Evolutionary conservation across 768 basidiomycete genomes (phyloP), one percentile per base, ranked within the genome.

Genomic region (Boletus bicolor): DNA sequence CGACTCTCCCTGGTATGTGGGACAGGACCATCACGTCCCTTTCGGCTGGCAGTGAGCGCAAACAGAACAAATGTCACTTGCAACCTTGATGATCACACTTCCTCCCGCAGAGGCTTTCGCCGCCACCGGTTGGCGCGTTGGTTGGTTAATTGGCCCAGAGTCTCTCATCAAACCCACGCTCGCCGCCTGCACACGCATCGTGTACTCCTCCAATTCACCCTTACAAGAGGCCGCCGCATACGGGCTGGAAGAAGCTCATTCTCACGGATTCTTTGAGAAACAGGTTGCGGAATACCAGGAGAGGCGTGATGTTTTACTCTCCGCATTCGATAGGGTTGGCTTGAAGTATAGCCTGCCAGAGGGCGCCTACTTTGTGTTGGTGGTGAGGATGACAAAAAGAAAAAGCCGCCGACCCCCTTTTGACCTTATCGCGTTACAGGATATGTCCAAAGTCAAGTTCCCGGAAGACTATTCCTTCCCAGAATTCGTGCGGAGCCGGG

Each of bases 1-100:
- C 96, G 4, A 91, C 78, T 36, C 79, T 99, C n/a, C 95, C 94
- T 6, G 92, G 93, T 21, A 97, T 98, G 91, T 98, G 95, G 95
- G 91, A 98, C 61, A 85, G 97, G 43, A 99, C 97, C 0, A 86
- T 99, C 42, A 98, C 96, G 7, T 91, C 98, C 52, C 86, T 89
- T 39, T 95, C 93, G n/a, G 95, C 91, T 30, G 94, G 94, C 63
- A 96, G 93, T 93, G 73, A 75, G 86, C 72, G 6, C 17, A 35
- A 41, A 50, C 11, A 34, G 10, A 37, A 28, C 0, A 30, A 21
- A 35, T 36, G 34, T 38, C 26, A 39, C 43, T 32, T 3, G 1
- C n/a, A 36, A 32, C 12, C 12, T 30, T 41, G 10, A 42, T 34
- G 44, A n/a, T 59, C 50, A 59, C 44, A 12, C 17, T 43, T 19